phyloP scores from a whole-genome alignment of 148 eudicot genomes.

The Silene latifolia region DNA sequence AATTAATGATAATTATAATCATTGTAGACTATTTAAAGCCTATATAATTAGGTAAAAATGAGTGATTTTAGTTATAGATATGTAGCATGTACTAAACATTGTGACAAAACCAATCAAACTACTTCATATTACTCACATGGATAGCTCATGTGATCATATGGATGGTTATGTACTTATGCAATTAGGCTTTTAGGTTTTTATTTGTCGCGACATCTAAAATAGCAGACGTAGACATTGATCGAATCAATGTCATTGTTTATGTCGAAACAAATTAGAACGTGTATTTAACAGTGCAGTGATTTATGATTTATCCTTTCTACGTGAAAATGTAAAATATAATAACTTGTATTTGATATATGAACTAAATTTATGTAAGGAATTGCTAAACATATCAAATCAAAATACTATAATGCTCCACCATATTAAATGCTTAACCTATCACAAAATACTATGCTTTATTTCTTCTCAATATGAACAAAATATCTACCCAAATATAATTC shows the following conservation, averaged over 20 bases:
- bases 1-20: too few species aligned
- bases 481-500: background rate
- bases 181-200: background rate
- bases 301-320: too few species aligned
- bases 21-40: too few species aligned
- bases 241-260: too few species aligned
- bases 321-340: too few species aligned
- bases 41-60: background rate
- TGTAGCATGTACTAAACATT: background rate
- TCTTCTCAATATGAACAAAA: background rate
- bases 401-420: background rate
- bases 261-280: too few species aligned
- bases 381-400: background rate
- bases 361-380: too few species aligned
- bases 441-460: background rate
- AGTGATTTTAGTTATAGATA: background rate
- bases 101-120: too few species aligned
- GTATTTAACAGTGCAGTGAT: too few species aligned
- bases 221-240: too few species aligned
- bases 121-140: background rate
- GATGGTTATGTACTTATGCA: background rate
- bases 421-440: background rate
- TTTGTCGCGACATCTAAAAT: too few species aligned
- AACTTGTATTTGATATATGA: too few species aligned
- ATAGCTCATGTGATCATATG: background rate